These are phyloP conservation scores for Cladorrhinum sp. DNA, from an alignment of 2,329 filamentous ascomycete genomes.

Conservation along the genomic window DNA sequence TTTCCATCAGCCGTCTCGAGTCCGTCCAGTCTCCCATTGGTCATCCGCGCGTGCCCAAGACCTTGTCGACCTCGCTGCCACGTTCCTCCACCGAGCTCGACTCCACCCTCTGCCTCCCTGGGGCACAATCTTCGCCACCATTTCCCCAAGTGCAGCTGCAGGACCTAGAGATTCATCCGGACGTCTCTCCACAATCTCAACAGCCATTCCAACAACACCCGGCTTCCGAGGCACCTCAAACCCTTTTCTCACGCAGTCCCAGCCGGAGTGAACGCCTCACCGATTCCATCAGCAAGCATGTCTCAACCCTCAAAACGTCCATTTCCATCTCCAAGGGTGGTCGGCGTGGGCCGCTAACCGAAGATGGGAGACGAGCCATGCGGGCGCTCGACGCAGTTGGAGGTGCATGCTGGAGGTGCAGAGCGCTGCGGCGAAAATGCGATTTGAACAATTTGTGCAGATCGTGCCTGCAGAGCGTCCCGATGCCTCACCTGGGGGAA, in stretches of 20 bases:
- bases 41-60: not conserved
- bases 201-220: not conserved
- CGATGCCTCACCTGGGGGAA: conserved; percentile 30
- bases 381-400: conserved; percentile 30
- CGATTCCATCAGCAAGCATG: conserved; percentile 27
- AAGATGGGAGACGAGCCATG: conserved; percentile 31
- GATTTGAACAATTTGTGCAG: conserved; percentile 30
- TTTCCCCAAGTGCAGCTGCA: conserved; percentile 2
- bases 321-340: conserved; percentile 29
- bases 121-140: not conserved
- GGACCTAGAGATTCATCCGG: not conserved
- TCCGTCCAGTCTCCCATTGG: not conserved
- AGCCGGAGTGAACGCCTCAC: conserved; percentile 26
- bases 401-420: conserved; percentile 34
- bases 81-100: conserved; percentile 22
- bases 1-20: conserved; percentile 25
- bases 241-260: conserved; percentile 23
- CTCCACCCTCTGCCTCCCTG: conserved; percentile 17
- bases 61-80: conserved; percentile 9
- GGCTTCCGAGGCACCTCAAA: not conserved
- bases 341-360: conserved; percentile 30
- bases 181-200: too few relatives aligned
- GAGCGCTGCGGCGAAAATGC: conserved; percentile 32
- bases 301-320: conserved; percentile 25
- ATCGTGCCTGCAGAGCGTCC: conserved; percentile 30